phyloP scores from a whole-genome alignment of 768 basidiomycete species.

The Leccinum disarticulatum region DNA sequence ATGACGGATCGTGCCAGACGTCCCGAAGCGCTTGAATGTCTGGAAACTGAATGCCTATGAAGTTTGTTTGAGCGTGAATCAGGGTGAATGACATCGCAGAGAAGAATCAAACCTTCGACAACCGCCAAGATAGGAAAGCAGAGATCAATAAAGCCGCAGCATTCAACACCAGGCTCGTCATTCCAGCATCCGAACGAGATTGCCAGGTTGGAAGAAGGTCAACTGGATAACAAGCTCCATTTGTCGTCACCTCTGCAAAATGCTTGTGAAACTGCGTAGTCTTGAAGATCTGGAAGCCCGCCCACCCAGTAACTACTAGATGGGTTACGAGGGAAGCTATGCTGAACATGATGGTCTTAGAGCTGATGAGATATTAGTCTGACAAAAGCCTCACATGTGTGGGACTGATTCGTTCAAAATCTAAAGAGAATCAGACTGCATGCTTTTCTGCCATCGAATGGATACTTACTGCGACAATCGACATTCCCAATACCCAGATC shows the following conservation, averaged over 20 bases:
- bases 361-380: neutral
- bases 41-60: slow-evolving; percentile 76
- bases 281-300: slow-evolving; percentile 60
- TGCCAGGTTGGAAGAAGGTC: slow-evolving; percentile 62
- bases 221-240: slow-evolving; percentile 60
- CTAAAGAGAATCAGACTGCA: slow-evolving; percentile 8
- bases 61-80: neutral
- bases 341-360: slow-evolving; percentile 21
- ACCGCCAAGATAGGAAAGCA: slow-evolving; percentile 65
- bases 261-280: slow-evolving; percentile 57
- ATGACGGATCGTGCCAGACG: slow-evolving; percentile 68
- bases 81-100: neutral
- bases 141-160: slow-evolving; percentile 58
- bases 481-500: slow-evolving; percentile 79
- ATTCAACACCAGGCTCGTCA: slow-evolving; percentile 64
- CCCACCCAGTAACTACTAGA: slow-evolving; percentile 71
- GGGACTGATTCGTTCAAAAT: slow-evolving; percentile 77
- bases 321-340: slow-evolving; percentile 74
- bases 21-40: slow-evolving; percentile 84
- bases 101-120: slow-evolving; percentile 57
- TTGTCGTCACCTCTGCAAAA: slow-evolving; percentile 56
- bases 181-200: slow-evolving; percentile 57
- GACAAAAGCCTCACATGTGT: slow-evolving; percentile 45
- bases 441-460: slow-evolving; percentile 21
- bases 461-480: slow-evolving; percentile 52